Conservation (phyloP, 108 stramenopile species). For the Conticribra weissflogii region DNA sequence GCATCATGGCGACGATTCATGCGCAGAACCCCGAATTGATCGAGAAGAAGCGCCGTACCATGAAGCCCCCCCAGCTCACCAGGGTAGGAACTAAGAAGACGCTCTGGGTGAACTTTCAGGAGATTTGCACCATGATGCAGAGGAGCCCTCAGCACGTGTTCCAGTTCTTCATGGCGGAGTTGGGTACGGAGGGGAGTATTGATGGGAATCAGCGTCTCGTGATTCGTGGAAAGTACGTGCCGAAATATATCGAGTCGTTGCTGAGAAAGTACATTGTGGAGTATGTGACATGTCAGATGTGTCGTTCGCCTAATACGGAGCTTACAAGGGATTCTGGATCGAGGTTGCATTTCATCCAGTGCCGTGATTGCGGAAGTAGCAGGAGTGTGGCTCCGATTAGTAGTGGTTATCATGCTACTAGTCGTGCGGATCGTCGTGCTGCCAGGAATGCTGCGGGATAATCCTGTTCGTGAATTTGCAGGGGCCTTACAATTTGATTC, state of each 20-base stretch:
- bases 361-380: slow-evolving; percentile 91
- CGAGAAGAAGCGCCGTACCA: slow-evolving; percentile 96
- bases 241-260: slow-evolving; percentile 98
- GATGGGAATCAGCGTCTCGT: slow-evolving; percentile 99
- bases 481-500: too few species aligned
- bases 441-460: slow-evolving; percentile 90
- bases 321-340: slow-evolving; percentile 90
- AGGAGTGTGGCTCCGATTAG: slow-evolving; percentile 96
- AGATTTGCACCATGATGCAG: slow-evolving; percentile 98
- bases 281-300: slow-evolving; percentile 99
- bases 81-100: slow-evolving; percentile 95
- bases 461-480: not conserved
- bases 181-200: slow-evolving; percentile 98
- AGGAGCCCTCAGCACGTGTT: slow-evolving; percentile 97
- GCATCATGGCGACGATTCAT: slow-evolving; percentile 88
- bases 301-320: slow-evolving; percentile 95
- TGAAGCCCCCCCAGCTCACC: slow-evolving; percentile 97
- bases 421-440: slow-evolving; percentile 96
- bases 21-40: slow-evolving; percentile 96
- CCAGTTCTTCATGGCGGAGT: slow-evolving; percentile 99
- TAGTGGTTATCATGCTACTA: slow-evolving; percentile 98
- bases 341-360: slow-evolving; percentile 94
- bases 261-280: slow-evolving; percentile 98
- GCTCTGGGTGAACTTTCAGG: slow-evolving; percentile 99
- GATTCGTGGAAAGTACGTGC: slow-evolving; percentile 95